Evolutionary conservation across 768 basidiomycete genomes (phyloP), one percentile per base, ranked within the genome.

Genomic region (Phlebiopsis flavidoalba): DNA sequence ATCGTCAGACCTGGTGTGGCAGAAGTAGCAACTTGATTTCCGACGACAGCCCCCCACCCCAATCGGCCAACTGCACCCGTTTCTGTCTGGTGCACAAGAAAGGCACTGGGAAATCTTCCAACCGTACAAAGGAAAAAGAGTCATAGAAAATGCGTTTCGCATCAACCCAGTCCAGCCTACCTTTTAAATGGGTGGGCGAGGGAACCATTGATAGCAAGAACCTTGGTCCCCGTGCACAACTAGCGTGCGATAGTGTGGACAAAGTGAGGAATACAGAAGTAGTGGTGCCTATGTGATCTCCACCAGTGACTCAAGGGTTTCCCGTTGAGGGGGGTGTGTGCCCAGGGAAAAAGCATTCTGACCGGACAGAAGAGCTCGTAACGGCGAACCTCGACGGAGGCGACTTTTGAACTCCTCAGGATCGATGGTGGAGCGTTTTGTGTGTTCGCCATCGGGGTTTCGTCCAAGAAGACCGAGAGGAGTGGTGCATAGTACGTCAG

Each of bases 341-440:
- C 8, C 73, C 77, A 4, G 79, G 79, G n/a, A n/a, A 26, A 84
- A 64, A 4, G 79, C 73, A 60, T 82, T 71, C 69, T 84, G 82
- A n/a, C 83, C 83, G 85, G 56, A 82, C 75, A 12, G 77, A n/a
- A 70, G 54, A 84, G 76, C 59, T 83, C 76, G 59, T 81, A n/a
- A n/a, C 81, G 10, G 74, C 68, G 59, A 85, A 72, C 68, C n/a
- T 83, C 81, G 5, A 72, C 75, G 1, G 78, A 78, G 0, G 83
- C 77, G 15, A 85, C 76, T 0, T n/a, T 65, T 64, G 66, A 82
- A 85, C 6, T 84, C 84, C 59, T 74, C 75, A 7, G 82, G 82
- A 1, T 81, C 79, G 50, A 85, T 81, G n/a, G 62, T 83, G 74
- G n/a, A 8, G 84, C 76, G 50, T 71, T 68, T 67, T 85, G 83